phyloP scores from a whole-genome alignment of 495 filamentous ascomycete species.

The Cenococcum geophilum region DNA sequence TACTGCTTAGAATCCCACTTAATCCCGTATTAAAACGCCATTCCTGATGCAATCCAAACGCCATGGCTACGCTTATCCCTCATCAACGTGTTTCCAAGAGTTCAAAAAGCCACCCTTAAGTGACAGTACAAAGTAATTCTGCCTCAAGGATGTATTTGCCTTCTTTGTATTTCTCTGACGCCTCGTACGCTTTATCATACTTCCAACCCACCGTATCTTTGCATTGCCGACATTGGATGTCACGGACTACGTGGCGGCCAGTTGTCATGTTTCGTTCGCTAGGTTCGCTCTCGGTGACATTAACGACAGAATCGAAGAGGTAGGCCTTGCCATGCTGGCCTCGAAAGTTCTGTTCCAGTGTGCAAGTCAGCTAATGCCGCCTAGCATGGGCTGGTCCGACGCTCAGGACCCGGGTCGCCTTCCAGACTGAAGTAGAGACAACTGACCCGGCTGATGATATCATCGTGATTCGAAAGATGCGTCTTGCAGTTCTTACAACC shows the following conservation, averaged over 20 bases:
- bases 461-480: slow-evolving; percentile 88
- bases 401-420: background rate
- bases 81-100: background rate
- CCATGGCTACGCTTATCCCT: background rate
- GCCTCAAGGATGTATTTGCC: slow-evolving; percentile 96
- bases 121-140: slow-evolving; percentile 76
- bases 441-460: slow-evolving; percentile 87
- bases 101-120: slow-evolving; percentile 14
- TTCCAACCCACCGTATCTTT: slow-evolving; percentile 94
- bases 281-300: slow-evolving; percentile 71
- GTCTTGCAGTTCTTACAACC: slow-evolving; percentile 95
- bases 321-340: slow-evolving; percentile 98
- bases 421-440: background rate
- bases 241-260: slow-evolving; percentile 84
- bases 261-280: slow-evolving; percentile 99
- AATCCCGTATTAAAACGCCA: slow-evolving; percentile 1
- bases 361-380: slow-evolving; percentile 5
- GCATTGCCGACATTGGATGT: slow-evolving; percentile 86
- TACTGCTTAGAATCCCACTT: background rate
- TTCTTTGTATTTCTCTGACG: slow-evolving; percentile 94
- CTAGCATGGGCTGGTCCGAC: background rate
- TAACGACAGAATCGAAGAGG: slow-evolving; percentile 91
- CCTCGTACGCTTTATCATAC: slow-evolving; percentile 95
- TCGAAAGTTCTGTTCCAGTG: slow-evolving; percentile 74
- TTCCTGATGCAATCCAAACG: slow-evolving; percentile 4